Base-by-base conservation (phyloP, 2,329 filamentous ascomycete genomes). In the Pyrenochaeta sp. region DNA sequence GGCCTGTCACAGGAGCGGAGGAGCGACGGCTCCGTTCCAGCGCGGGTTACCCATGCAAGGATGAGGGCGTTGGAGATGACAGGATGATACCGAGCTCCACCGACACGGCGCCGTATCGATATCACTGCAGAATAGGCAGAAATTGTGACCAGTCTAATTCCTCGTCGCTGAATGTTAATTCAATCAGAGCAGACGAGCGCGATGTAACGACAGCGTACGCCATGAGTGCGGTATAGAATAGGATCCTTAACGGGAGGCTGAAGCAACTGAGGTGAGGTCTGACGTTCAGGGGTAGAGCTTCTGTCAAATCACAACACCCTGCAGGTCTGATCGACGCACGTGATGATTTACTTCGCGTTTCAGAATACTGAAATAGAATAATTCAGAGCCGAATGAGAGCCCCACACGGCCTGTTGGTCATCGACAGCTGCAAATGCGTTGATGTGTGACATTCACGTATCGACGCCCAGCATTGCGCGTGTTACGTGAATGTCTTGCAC, bases 1-100 rank as follows among this genome's bases (percentile, higher is more conserved):
- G 62, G 53, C 68, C 64, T 64, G 71, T 69, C 67, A 69, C 68
- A 69, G 66, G 43, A 63, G 59, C 56, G 32, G 32, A 36, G 32
- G 12, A 36, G 36, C 36, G 13, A 39, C 15, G 46, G 53, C 55
- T 58, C 55, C 44, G 52, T 50, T 51, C 46, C 10, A 55, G 56
- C 50, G 59, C 56, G 57, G 62, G 58, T 52, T 50, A 62, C 54
- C 67, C 66, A 65, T 69, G 67, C 61, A 67, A 60, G 62, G 58
- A 54, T 62, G 37, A 43, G 55, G 49, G 42, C 50, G 50, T 58
- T 68, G 53, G 62, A 72, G 65, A 72, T 71, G 65, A 65, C 53
- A 70, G 66, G 68, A 69, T 53, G 54, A 39, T 54, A 44, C 39
- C 44, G 19, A 37, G 59, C 52, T 52, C 65, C 63, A 66, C 65